Conservation (phyloP, 2,329 filamentous ascomycete genomes). For the Exophiala oligosperma region DNA sequence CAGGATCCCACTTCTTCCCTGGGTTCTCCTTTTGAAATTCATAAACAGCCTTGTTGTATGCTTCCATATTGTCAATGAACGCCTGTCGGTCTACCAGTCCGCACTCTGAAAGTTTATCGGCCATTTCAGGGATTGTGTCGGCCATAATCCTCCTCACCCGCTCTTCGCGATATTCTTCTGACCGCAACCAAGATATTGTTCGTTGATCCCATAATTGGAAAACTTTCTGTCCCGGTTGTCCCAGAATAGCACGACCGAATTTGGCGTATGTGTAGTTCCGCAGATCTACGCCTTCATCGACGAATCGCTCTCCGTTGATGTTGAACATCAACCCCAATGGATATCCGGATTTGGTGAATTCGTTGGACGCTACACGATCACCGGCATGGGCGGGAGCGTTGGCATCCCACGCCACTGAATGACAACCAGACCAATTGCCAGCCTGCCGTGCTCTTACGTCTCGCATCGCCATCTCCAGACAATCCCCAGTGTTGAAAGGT, state of each 20-base stretch:
- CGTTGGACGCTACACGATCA: slow-evolving; percentile 61
- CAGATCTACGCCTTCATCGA: slow-evolving; percentile 66
- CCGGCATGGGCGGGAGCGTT: slow-evolving; percentile 57
- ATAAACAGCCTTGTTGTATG: slow-evolving; percentile 61
- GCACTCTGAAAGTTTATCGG: slow-evolving; percentile 46
- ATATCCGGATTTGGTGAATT: slow-evolving; percentile 69
- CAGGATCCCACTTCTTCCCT: slow-evolving; percentile 55
- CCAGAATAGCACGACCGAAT: slow-evolving; percentile 62
- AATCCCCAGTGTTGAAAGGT: slow-evolving; percentile 64
- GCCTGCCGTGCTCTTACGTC: slow-evolving; percentile 49
- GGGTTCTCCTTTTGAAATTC: slow-evolving; percentile 49
- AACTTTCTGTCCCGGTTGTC: slow-evolving; percentile 58
- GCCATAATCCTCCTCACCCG: slow-evolving; percentile 56
- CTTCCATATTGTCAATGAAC: slow-evolving; percentile 55
- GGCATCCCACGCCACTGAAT: slow-evolving; percentile 66
- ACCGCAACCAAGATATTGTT: slow-evolving; percentile 53
- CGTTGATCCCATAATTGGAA: slow-evolving; percentile 66
- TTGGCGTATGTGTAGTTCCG: slow-evolving; percentile 69
- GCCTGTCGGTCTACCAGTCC: slow-evolving; percentile 49
- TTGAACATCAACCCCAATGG: slow-evolving; percentile 68
- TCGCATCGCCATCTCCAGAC: slow-evolving; percentile 53
- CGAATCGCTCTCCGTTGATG: slow-evolving; percentile 58
- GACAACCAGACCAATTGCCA: slow-evolving; percentile 66
- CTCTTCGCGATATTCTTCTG: slow-evolving; percentile 63
- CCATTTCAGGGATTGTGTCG: slow-evolving; percentile 56